A percentile compares a stretch with the other conserved stretches of the same genome.
Evolutionary conservation across 805 yeast species (phyloP).

Genomic region (Saccharomycopsis fermentans): DNA sequence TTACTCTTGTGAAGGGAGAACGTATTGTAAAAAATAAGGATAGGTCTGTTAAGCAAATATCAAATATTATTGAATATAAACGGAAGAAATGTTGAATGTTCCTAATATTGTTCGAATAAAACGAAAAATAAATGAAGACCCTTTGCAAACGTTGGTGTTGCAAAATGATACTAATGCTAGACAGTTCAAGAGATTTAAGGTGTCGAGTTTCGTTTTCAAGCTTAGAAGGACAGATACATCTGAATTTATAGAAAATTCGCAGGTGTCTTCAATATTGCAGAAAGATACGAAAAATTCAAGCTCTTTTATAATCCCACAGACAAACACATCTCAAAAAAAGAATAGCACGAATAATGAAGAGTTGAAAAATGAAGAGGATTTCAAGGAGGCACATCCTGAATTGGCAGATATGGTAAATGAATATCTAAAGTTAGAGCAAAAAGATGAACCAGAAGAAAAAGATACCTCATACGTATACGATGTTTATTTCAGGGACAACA

Average conservation of each 20-base stretch:
- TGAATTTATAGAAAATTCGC: neutral
- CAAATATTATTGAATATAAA: neutral
- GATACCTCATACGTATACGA: constrained; percentile 82
- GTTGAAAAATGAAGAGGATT: constrained; percentile 20
- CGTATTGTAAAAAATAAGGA: neutral
- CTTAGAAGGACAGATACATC: neutral
- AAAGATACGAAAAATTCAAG: constrained; percentile 31
- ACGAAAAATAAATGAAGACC: constrained; percentile 79
- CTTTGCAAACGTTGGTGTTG: constrained; percentile 59
- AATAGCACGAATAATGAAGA: constrained; percentile 21
- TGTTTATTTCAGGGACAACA: constrained; percentile 56
- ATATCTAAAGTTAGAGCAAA: constrained; percentile 34
- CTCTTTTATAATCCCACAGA: constrained; percentile 21
- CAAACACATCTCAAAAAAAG: constrained; percentile 23
- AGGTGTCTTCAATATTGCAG: constrained; percentile 33
- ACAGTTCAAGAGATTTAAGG: constrained; percentile 31
- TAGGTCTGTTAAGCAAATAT: neutral
- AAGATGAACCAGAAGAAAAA: constrained; percentile 17
- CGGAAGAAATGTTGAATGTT: neutral
- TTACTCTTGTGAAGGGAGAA: no score
- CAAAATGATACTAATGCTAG: constrained; percentile 18
- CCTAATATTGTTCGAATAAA: constrained; percentile 77
- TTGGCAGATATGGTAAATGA: constrained; percentile 67
- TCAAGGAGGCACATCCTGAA: constrained; percentile 42
- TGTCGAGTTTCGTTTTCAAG: constrained; percentile 23